A percentile compares a stretch with the other conserved stretches of the same genome.
phyloP scores from a whole-genome alignment of 371 early-diverging fungal genomes.

The Rhizopus sp. region DNA sequence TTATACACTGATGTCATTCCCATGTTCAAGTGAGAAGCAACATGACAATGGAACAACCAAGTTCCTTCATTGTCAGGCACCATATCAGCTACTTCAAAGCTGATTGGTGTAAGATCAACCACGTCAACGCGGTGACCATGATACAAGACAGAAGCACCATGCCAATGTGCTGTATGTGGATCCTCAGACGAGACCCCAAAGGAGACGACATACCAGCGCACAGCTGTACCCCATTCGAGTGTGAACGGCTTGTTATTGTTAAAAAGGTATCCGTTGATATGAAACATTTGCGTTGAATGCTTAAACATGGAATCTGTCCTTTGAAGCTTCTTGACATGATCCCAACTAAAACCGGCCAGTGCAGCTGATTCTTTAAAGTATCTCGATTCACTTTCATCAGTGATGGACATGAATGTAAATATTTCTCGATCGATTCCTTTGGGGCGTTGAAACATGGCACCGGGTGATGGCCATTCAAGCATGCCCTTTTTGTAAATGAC shows the following conservation, averaged over 20 bases:
- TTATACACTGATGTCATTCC: slow-evolving; percentile 56
- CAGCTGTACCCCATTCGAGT: slow-evolving; percentile 39
- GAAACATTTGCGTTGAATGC: slow-evolving; percentile 54
- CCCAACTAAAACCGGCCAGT: slow-evolving; percentile 22
- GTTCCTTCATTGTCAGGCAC: slow-evolving; percentile 56
- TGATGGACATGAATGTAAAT: slow-evolving; percentile 44
- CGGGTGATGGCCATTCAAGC: slow-evolving; percentile 30
- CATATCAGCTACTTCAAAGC: slow-evolving; percentile 49
- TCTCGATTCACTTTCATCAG: slow-evolving; percentile 47
- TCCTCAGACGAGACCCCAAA: slow-evolving; percentile 45
- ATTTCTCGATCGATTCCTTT: slow-evolving; percentile 44
- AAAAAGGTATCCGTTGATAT: slow-evolving; percentile 53
- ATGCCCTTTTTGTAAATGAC: slow-evolving; percentile 45
- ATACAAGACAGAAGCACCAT: slow-evolving; percentile 45
- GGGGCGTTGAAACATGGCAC: slow-evolving; percentile 32
- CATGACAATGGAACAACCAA: slow-evolving; percentile 59
- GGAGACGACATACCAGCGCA: slow-evolving; percentile 53
- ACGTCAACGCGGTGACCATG: slow-evolving; percentile 53
- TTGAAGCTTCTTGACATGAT: slow-evolving; percentile 8
- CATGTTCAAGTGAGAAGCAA: slow-evolving; percentile 46
- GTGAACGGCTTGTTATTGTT: slow-evolving; percentile 45
- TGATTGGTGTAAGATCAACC: slow-evolving; percentile 45
- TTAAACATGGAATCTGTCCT: slow-evolving; percentile 29
- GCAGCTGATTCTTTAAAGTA: slow-evolving; percentile 37
- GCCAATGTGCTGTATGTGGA: slow-evolving; percentile 59